Conservation (phyloP, 179 eudicot genomes). For the Beta corolliflora region DNA sequence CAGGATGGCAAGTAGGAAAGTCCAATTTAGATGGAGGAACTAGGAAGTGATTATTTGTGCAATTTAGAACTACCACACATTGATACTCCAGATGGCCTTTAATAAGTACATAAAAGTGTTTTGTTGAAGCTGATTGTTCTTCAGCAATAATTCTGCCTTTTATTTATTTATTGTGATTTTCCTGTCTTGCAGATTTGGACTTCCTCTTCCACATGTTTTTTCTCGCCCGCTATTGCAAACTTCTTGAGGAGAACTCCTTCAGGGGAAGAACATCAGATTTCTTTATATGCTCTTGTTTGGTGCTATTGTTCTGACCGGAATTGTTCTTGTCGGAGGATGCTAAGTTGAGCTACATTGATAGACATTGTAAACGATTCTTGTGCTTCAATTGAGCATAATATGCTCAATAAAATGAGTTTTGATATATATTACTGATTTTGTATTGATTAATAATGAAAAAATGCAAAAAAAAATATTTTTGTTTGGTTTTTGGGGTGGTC, state of each 20-base stretch:
- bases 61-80: not conserved
- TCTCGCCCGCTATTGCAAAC: slow-evolving; percentile 94
- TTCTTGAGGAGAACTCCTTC: slow-evolving; percentile 96
- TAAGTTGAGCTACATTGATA: too few relatives aligned
- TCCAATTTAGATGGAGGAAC: not conserved
- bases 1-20: not conserved
- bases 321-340: too few relatives aligned
- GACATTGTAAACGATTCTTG: too few relatives aligned
- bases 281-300: slow-evolving; percentile 98
- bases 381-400: too few relatives aligned
- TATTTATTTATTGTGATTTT: slow-evolving; percentile 7
- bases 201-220: slow-evolving; percentile 99
- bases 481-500: too few relatives aligned
- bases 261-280: slow-evolving; percentile 98
- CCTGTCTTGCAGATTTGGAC: slow-evolving; percentile 68
- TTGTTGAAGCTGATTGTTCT: not conserved
- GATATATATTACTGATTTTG: too few relatives aligned
- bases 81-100: not conserved
- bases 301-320: slow-evolving; percentile 53
- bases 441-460: too few relatives aligned
- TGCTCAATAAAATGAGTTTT: too few relatives aligned
- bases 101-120: not conserved
- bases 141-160: not conserved
- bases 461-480: too few relatives aligned
- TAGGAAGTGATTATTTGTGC: not conserved